Percentiles rank a stretch among this genome's conserved stretches.
Conservation (phyloP, 345 rosid species). For the Streptanthus diversifolius region DNA sequence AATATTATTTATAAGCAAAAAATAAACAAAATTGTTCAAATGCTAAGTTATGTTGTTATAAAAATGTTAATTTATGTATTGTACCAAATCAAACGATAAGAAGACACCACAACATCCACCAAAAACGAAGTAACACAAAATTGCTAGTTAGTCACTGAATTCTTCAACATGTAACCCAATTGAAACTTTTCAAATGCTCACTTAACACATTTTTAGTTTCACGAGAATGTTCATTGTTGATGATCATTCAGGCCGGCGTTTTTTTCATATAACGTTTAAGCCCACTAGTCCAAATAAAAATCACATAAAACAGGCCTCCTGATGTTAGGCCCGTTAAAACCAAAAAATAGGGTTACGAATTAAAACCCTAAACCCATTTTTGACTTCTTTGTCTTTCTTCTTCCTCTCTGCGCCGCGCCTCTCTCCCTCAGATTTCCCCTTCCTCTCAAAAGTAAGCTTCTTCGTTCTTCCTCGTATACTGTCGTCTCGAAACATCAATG, state of each 20-base stretch:
- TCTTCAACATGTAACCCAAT: neutral
- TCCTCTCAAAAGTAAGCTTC: slow-evolving; percentile 28
- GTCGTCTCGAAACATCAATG: neutral
- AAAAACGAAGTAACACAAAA: neutral
- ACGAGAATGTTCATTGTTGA: too few relatives aligned
- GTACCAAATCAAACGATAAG: neutral
- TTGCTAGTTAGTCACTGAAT: neutral
- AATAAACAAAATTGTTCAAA: neutral
- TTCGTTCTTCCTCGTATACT: neutral
- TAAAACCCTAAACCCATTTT: slow-evolving; percentile 29
- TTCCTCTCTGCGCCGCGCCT: slow-evolving; percentile 13
- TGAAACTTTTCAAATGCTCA: neutral
- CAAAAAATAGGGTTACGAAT: neutral
- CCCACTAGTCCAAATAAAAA: neutral
- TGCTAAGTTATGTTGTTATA: neutral
- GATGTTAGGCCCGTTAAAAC: neutral
- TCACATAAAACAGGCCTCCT: neutral
- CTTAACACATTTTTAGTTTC: too few relatives aligned
- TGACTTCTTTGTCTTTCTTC: neutral
- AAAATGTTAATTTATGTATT: too few relatives aligned
- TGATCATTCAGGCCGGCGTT: neutral
- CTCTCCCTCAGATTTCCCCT: slow-evolving; percentile 4
- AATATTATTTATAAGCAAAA: neutral
- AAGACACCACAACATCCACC: neutral
- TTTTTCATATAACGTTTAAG: neutral